Base-by-base conservation (phyloP, 1,139 yeast species). In the Wickerhamomyces sp. region DNA sequence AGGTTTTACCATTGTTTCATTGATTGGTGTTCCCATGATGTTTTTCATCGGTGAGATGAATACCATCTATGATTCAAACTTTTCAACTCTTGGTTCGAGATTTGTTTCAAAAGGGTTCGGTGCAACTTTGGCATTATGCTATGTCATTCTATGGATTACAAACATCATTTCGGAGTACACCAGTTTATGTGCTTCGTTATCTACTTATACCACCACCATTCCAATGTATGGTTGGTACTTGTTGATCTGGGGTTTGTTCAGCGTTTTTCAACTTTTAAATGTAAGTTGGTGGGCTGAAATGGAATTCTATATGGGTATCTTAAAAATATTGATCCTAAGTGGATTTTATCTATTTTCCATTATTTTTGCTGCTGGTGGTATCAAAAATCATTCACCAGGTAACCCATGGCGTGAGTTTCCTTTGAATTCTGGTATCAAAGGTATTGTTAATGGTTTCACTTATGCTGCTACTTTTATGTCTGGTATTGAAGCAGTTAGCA, bases 381-480 rank as follows among this genome's bases (percentile, higher is more conserved):
- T 78, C 23, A 64, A 64, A 31, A 72, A 68, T 13, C 64, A 61
- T 24, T 64, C 63, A 21, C 80, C 78, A 5, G 68, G 54, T 26
- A 63, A 66, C 40, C 69, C 68, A 3, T 75, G 74, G 51, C 74
- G 75, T 1, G 65, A 72, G 40, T 66, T 62, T 37, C 82, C 83
- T 2, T 46, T 65, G 30, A 57, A 61, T n/a, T 51, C 65, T 37
- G 86, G 86, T 0, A 77, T 80, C 52, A 68, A 72, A 42, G 85
- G 88, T 33, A 77, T 82, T 30, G 88, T 82, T 12, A 70, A 65
- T 36, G 79, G 84, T 3, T 78, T 83, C 51, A 84, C 81, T 9
- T 80, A 75, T 58, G 80, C 86, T 32, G 75, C 76, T 52, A 78
- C 75, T 4, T 75, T 72, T 40, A 73, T 72, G 42, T 61, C 75